Base-by-base conservation (phyloP, 2,329 filamentous ascomycete genomes). In the Ophiostoma piceae region DNA sequence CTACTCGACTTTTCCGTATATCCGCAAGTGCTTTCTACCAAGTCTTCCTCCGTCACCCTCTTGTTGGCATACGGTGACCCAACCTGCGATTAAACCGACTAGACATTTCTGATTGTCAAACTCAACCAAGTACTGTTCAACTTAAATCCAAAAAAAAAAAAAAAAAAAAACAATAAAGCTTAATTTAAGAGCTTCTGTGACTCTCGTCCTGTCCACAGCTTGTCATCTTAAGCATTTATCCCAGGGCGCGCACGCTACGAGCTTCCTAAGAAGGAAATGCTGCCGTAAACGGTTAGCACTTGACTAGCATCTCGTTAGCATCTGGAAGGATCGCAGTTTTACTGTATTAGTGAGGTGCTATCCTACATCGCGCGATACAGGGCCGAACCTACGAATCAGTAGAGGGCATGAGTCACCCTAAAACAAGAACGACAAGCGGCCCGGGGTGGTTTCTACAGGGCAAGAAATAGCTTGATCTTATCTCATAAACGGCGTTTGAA, bases 201-300 rank as follows among this genome's bases (percentile, higher is more conserved):
- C 51, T 57, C 7, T 57, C n/a, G n/a, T 5, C 22, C 51, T 26
- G 8, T 29, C 19, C 43, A n/a, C 16, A 39, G 62, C 19, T 22
- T 41, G 32, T 22, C 35, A 41, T 64, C 60, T 32, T 2, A 16
- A n/a, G 26, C 22, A 19, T 35, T 35, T 22, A 12, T 26, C 14
- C 26, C 35, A 35, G 57, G 57, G 57, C 29, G 60, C 8, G 35
- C 35, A 16, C 64, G 64, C 64, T 43, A 43, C 35, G 64, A 43
- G 64, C 64, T 66, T 41, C 64, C 64, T 5, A 66, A 66, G 35
- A 4, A 22, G 64, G 64, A 43, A 66, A 37, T 43, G 16, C 16
- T 66, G 35, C 64, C 64, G 35, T 26, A 66, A 41, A 41, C 5
- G 64, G 37, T 37, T 43, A 37, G 37, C 9, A 26, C 51, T 7